phyloP scores from a whole-genome alignment of 23 red algal genomes.

The Cyanidium caldarium region DNA sequence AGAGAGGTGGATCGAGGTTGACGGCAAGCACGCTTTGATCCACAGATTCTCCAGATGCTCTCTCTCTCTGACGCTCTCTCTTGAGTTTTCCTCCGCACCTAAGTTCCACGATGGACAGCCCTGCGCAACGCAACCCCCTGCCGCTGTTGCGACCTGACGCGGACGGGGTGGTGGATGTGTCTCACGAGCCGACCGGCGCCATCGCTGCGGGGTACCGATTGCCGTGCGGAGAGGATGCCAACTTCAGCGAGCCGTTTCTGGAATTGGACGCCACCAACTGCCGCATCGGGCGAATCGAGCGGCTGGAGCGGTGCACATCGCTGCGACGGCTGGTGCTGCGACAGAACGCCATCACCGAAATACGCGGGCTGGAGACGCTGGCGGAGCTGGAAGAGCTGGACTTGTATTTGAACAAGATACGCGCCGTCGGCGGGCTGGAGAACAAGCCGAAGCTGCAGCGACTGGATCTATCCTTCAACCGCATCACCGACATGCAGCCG shows the following conservation, averaged over 20 bases:
- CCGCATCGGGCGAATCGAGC: constrained; percentile 45
- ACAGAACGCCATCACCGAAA: constrained; percentile 54
- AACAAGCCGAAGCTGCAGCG: constrained; percentile 28
- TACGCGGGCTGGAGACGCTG: constrained; percentile 31
- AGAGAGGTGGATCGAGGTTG: too few species aligned
- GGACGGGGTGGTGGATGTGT: constrained; percentile 17
- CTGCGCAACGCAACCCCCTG: too few species aligned
- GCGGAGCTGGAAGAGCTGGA: constrained; percentile 55
- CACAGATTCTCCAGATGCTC: too few species aligned
- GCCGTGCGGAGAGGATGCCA: not conserved
- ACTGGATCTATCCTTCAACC: constrained; percentile 91
- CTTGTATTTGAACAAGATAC: constrained; percentile 76
- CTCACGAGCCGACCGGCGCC: constrained; percentile 12
- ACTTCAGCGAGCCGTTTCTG: not conserved
- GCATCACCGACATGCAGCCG: constrained; percentile 17
- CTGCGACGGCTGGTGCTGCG: constrained; percentile 73
- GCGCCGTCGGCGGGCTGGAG: constrained; percentile 20
- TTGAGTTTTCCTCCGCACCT: too few species aligned
- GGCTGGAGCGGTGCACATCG: constrained; percentile 11
- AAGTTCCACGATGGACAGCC: too few species aligned
- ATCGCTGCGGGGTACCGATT: constrained; percentile 7
- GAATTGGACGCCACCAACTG: constrained; percentile 66
- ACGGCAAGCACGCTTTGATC: too few species aligned
- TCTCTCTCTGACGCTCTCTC: too few species aligned
- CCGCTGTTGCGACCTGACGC: not conserved